A percentile compares a stretch with the other conserved stretches of the same genome.
These are phyloP conservation scores for Talaromyces wortmannii DNA, from an alignment of 495 filamentous ascomycete genomes.

Conservation along the genomic window DNA sequence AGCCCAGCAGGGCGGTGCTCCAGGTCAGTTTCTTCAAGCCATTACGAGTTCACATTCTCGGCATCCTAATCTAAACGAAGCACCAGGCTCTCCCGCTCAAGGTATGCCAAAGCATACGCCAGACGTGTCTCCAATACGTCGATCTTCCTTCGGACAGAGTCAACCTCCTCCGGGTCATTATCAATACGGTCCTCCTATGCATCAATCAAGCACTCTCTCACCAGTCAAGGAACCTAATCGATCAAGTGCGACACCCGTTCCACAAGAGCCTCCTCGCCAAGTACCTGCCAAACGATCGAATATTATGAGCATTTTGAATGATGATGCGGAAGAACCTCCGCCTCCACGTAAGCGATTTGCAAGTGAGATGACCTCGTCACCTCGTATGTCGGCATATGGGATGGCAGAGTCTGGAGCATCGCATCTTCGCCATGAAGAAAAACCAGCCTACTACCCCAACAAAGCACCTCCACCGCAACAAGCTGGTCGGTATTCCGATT, in stretches of 20 bases:
- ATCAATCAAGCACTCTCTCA: conserved; percentile 15
- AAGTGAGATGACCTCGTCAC: conserved; percentile 26
- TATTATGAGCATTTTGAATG: conserved; percentile 53
- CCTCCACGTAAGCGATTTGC: conserved; percentile 43
- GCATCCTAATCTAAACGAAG: conserved; percentile 24
- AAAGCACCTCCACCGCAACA: neutral
- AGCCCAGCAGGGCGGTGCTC: neutral
- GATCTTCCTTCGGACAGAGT: conserved; percentile 28
- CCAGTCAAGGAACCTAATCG: conserved; percentile 34
- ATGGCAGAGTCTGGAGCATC: conserved; percentile 9
- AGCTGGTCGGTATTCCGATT: conserved; percentile 21
- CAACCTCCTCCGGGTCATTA: conserved; percentile 10
- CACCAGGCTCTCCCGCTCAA: conserved; percentile 31
- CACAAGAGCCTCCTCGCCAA: conserved; percentile 36
- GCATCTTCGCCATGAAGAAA: conserved; percentile 5
- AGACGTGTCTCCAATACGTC: conserved; percentile 31
- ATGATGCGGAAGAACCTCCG: conserved; percentile 47
- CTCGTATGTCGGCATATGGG: conserved; percentile 15
- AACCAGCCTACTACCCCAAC: conserved; percentile 1
- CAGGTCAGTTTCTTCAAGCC: conserved; percentile 1
- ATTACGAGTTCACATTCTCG: conserved; percentile 31
- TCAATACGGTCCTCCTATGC: neutral
- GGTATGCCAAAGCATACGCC: conserved; percentile 22
- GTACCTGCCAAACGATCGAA: conserved; percentile 51
- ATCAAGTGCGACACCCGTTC: conserved; percentile 27